Conservation (phyloP, 768 basidiomycete species). For the Tubosaeta brunneosetosa region DNA sequence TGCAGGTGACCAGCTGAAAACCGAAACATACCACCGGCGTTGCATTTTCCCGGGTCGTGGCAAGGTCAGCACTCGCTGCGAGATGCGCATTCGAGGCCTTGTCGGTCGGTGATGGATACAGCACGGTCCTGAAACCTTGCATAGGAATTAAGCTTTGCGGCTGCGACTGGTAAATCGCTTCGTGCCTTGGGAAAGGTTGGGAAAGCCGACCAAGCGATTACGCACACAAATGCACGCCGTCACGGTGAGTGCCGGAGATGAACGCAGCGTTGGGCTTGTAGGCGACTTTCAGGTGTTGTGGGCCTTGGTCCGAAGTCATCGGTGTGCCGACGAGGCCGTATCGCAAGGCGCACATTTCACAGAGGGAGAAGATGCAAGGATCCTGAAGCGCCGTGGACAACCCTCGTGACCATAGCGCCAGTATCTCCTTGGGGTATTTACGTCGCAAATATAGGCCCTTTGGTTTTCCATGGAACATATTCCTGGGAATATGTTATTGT, state of each 20-base stretch:
- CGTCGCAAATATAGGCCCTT: conserved; percentile 20
- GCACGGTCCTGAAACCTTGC: neutral
- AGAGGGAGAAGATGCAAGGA: neutral
- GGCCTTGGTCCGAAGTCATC: neutral
- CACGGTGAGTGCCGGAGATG: neutral
- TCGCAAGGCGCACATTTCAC: neutral
- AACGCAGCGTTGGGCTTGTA: neutral
- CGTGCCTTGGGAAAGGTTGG: neutral
- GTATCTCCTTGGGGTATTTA: conserved; percentile 10
- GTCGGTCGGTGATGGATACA: neutral
- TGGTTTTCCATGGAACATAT: neutral
- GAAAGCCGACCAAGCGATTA: neutral
- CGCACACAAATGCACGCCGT: neutral
- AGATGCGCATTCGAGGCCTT: neutral
- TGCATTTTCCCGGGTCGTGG: conserved; percentile 1
- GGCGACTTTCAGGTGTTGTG: neutral
- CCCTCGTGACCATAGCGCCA: neutral
- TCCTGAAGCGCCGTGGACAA: neutral
- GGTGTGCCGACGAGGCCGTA: neutral
- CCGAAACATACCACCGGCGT: conserved; percentile 15
- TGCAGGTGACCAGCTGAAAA: conserved; percentile 6
- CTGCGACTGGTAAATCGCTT: neutral
- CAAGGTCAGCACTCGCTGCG: neutral
- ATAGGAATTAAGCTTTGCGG: neutral
- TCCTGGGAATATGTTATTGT: conserved; percentile 2